Evolutionary conservation across 805 yeast species (phyloP).

Genomic region (Blastobotrys mokoenaii): DNA sequence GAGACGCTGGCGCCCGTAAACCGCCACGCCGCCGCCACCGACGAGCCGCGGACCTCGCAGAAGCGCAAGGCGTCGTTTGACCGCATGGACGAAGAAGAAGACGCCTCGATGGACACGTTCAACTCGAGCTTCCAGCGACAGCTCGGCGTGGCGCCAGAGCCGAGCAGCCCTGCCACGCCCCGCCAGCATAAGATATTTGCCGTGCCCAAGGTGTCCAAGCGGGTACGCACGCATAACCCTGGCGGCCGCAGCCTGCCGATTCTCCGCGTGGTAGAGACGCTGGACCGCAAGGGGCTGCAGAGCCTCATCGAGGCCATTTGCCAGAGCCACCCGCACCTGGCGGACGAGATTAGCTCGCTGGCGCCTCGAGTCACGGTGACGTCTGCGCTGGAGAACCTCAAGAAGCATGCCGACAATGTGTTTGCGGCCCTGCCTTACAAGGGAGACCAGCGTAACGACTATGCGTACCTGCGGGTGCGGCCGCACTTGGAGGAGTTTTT

Average conservation of each 20-base stretch:
- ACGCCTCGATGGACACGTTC: neutral
- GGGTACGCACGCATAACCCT: constrained; percentile 21
- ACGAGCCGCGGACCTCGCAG: constrained; percentile 15
- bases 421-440: constrained; percentile 57
- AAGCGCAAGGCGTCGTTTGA: constrained; percentile 8
- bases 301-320: constrained; percentile 45
- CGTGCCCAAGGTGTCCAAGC: constrained; percentile 2
- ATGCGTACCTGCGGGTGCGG: constrained; percentile 67
- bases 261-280: constrained; percentile 55
- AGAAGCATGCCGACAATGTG: constrained; percentile 37
- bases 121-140: neutral
- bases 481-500: constrained; percentile 61
- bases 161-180: neutral
- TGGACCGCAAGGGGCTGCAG: constrained; percentile 51
- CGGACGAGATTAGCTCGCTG: constrained; percentile 37
- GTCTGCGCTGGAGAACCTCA: constrained; percentile 43
- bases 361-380: constrained; percentile 53
- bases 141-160: neutral
- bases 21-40: constrained; percentile 19
- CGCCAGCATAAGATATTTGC: no score
- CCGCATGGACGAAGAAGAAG: constrained; percentile 6
- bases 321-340: constrained; percentile 53
- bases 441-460: constrained; percentile 65
- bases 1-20: no score
- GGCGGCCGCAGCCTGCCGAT: constrained; percentile 51